These are phyloP conservation scores for Epichloe baconii DNA, from an alignment of 2,329 filamentous ascomycete species.

Conservation along the genomic window DNA sequence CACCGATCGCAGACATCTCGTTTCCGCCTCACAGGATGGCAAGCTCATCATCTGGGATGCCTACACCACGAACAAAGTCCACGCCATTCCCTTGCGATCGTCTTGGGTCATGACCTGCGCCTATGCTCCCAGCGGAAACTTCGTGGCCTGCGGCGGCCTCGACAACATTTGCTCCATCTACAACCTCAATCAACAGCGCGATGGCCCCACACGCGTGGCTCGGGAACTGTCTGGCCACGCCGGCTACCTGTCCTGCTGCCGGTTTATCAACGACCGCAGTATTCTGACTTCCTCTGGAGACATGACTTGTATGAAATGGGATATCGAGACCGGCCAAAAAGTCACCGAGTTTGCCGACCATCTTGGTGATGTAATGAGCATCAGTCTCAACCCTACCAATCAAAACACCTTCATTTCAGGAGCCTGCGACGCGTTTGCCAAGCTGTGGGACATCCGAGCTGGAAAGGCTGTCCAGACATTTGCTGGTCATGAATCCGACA, in stretches of 20 bases:
- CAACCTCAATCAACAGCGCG: constrained; percentile 85
- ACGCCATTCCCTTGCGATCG: constrained; percentile 91
- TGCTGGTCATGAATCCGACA: constrained; percentile 94
- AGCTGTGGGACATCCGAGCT: constrained; percentile 96
- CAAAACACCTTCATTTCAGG: constrained; percentile 99
- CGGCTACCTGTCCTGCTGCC: constrained; percentile 94
- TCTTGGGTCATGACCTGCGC: constrained; percentile 99
- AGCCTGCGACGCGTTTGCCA: constrained; percentile 95
- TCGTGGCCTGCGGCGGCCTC: constrained; percentile 93
- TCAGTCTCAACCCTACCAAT: constrained; percentile 98
- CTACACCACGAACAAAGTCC: constrained; percentile 98
- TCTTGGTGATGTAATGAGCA: constrained; percentile 97
- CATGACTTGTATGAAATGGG: constrained; percentile 99
- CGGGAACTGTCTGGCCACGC: constrained; percentile 94
- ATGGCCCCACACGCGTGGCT: constrained; percentile 93
- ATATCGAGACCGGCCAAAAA: constrained; percentile 95
- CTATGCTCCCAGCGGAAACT: constrained; percentile 96
- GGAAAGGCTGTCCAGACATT: constrained; percentile 98
- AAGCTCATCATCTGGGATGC: constrained; percentile 99
- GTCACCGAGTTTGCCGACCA: constrained; percentile 98
- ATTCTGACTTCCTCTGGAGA: constrained; percentile 97
- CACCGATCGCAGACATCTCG: constrained; percentile 89
- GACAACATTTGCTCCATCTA: constrained; percentile 99
- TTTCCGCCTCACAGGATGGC: constrained; percentile 95
- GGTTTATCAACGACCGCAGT: constrained; percentile 96